phyloP scores from a whole-genome alignment of 2,329 filamentous ascomycete species.

The Dendrostoma leiphaemia region DNA sequence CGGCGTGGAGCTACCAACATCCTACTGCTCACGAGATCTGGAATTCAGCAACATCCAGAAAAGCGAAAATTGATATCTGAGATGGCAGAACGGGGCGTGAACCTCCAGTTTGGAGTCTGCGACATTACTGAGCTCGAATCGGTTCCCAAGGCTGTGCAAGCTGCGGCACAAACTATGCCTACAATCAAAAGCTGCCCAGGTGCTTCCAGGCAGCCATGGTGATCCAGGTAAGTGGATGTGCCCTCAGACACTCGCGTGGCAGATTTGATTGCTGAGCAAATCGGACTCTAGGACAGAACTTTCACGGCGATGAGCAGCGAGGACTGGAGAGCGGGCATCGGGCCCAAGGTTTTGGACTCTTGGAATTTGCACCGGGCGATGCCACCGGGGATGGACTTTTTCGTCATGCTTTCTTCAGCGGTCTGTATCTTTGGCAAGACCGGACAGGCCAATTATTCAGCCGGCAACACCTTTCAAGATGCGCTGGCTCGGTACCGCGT shows the following conservation, averaged over 20 bases:
- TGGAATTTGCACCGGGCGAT: conserved; percentile 22
- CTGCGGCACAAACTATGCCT: not conserved
- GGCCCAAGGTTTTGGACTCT: conserved; percentile 18
- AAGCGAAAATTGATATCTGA: not conserved
- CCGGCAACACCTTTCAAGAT: conserved; percentile 34
- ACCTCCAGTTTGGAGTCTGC: not conserved
- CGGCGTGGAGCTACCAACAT: not conserved
- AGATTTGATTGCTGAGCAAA: conserved; percentile 40
- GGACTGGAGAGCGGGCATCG: conserved; percentile 5
- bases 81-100: not conserved
- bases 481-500: conserved; percentile 22
- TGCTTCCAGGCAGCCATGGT: not conserved
- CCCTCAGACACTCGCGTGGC: no score
- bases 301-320: conserved; percentile 6
- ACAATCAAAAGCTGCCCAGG: not conserved
- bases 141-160: not conserved
- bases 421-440: not conserved
- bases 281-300: conserved; percentile 26
- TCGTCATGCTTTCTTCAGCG: conserved; percentile 1
- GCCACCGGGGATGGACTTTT: not conserved
- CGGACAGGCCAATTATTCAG: conserved; percentile 17
- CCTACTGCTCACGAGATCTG: not conserved
- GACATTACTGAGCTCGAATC: not conserved
- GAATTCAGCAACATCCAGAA: not conserved
- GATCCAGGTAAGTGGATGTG: conserved; percentile 7